Evolutionary conservation across 768 basidiomycete species (phyloP).

Genomic region (Phylloporus scabripes): DNA sequence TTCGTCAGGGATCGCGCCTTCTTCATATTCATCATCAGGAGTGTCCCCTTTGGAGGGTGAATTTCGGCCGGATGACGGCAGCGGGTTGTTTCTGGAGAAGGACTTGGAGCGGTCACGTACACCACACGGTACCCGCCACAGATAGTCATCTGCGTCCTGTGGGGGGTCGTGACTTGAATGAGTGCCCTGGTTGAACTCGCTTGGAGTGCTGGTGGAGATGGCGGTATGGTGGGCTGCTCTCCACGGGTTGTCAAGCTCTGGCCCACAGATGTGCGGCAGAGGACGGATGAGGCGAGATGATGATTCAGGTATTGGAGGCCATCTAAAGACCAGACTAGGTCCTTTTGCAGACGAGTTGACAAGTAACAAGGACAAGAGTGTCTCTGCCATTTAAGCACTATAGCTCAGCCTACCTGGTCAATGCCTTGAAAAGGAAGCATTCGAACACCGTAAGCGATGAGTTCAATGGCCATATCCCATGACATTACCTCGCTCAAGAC

Average conservation of each 20-base stretch:
- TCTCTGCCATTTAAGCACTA: slow-evolving; percentile 55
- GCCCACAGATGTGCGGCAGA: slow-evolving; percentile 42
- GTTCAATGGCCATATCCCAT: not conserved
- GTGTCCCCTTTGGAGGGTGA: slow-evolving; percentile 46
- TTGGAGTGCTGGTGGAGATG: slow-evolving; percentile 21
- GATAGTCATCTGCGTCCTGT: slow-evolving; percentile 43
- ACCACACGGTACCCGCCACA: slow-evolving; percentile 55
- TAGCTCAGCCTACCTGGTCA: no score
- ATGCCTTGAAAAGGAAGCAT: not conserved
- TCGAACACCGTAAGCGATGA: no score
- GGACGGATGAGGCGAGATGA: slow-evolving; percentile 70
- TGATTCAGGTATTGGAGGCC: slow-evolving; percentile 69
- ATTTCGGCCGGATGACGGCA: slow-evolving; percentile 45
- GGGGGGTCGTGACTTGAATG: not conserved
- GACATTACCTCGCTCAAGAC: slow-evolving; percentile 27
- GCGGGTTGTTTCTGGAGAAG: slow-evolving; percentile 40
- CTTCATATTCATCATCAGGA: slow-evolving; percentile 31
- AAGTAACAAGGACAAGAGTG: slow-evolving; percentile 73
- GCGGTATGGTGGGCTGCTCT: slow-evolving; percentile 53
- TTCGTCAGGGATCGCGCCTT: slow-evolving; percentile 38
- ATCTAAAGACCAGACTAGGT: slow-evolving; percentile 72
- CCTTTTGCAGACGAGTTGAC: slow-evolving; percentile 83
- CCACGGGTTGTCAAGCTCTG: slow-evolving; percentile 70
- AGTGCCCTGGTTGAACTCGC: slow-evolving; percentile 5
- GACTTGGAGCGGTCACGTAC: slow-evolving; percentile 48